Base-by-base conservation (phyloP, 495 filamentous ascomycete species). In the Penicillium nucicola region DNA sequence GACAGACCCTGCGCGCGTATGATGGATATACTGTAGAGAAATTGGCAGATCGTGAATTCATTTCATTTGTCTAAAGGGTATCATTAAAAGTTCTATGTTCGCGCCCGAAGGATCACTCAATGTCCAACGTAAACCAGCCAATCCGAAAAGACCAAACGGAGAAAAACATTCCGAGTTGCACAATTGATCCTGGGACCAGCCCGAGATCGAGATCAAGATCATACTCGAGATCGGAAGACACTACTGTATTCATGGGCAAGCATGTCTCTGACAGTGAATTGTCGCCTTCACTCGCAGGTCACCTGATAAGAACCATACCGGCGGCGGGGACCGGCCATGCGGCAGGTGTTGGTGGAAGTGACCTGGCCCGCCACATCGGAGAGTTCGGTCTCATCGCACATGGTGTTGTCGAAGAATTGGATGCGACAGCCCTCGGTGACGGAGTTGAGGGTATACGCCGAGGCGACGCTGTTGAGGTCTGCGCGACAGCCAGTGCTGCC, bases 401-500 rank as follows among this genome's bases (percentile, higher is more conserved):
- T 65, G 13, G 62, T 65, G 44, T 65, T 65, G 20, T 65, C 62
- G 32, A 51, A 65, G 33, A 63, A 63, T 36, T 65, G 51, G 37
- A 65, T 53, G 19, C 47, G 53, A 23, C 62, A 65, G 19, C 59
- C 56, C 1, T 53, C 50, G 5, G 50, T 38, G 13, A 65, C 17
- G 2, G 40, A 15, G 47, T 62, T 55, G 20, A 65, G 23, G 3
- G 34, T 46, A 34, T 65, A 65, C 9, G 59, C 59, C 1, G 62
- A 52, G 48, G 62, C 62, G 14, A 60, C 54, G 35, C 30, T 56
- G 52, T 47, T 15, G 4, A 65, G 38, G 43, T 65, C 35, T 2
- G 62, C 62, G 38, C 62, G 62, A 30, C 62, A 65, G 25, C 59
- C 59, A 4, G 62, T 65, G 42, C 62, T 63, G n/a, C 62, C 62